Evolutionary conservation across 2,329 filamentous ascomycete genomes (phyloP).

Genomic region (Fusarium globosum): DNA sequence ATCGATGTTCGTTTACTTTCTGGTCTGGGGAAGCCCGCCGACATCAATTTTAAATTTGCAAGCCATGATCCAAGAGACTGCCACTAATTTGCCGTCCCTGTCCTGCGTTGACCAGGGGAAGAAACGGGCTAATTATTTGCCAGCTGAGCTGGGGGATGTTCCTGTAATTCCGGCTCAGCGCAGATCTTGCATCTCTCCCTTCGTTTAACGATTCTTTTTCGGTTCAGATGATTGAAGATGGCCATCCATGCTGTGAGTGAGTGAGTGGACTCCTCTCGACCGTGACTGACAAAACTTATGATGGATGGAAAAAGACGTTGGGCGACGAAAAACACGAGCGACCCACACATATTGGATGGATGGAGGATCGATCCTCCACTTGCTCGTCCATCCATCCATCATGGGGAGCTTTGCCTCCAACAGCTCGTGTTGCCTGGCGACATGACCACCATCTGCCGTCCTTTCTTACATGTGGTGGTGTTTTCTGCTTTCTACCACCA

Average conservation of each 20-base stretch:
- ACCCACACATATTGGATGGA: slow-evolving; percentile 19
- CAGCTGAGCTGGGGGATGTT: slow-evolving; percentile 9
- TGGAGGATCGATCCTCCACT: slow-evolving; percentile 19
- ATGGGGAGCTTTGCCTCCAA: slow-evolving; percentile 37
- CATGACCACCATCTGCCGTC: slow-evolving; percentile 22
- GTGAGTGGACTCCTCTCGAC: background rate
- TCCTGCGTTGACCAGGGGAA: slow-evolving; percentile 31
- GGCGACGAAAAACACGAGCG: slow-evolving; percentile 3
- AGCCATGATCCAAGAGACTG: slow-evolving; percentile 44
- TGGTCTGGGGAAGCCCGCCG: slow-evolving; percentile 42
- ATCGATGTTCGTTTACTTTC: slow-evolving; percentile 26
- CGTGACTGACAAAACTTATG: slow-evolving; percentile 11
- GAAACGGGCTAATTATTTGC: slow-evolving; percentile 15
- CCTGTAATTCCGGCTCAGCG: slow-evolving; percentile 42
- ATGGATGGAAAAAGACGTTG: slow-evolving; percentile 28
- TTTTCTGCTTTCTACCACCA: slow-evolving; percentile 8
- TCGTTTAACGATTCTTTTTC: slow-evolving; percentile 5
- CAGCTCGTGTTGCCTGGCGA: slow-evolving; percentile 39
- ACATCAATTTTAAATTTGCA: slow-evolving; percentile 48
- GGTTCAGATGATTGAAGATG: slow-evolving; percentile 11
- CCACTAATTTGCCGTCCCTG: slow-evolving; percentile 44
- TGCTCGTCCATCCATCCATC: slow-evolving; percentile 31
- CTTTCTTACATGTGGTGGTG: background rate
- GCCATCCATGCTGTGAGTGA: background rate
- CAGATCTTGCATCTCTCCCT: slow-evolving; percentile 33